Evolutionary conservation across 2,329 filamentous ascomycete genomes (phyloP), one percentile per base, ranked within the genome.

Genomic region (Cadophora sp.): DNA sequence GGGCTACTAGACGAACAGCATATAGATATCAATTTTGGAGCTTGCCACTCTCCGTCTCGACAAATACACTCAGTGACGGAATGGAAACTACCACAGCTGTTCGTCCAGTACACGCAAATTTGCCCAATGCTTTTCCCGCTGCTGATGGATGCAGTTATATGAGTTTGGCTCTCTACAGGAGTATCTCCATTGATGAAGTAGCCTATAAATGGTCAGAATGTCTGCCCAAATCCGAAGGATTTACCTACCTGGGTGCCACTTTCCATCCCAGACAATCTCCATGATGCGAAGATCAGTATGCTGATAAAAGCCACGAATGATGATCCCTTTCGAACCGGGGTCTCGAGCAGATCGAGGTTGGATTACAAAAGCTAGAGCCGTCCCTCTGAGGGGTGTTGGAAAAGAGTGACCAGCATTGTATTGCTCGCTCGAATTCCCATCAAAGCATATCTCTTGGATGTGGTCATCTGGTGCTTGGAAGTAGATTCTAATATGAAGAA

Each of bases 191-290:
- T 50, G 19, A 50, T 50, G 46, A 50, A 50, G n/a, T 24, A 22
- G 46, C 46, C 46, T 50, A n/a, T n/a, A n/a, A 16, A 3, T n/a
- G 43, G 43, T n/a, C 24, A 8, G 11, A 11, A 34, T 34, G 5
- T 34, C 5, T 34, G 5, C 11, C 31, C 31, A 11, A 6, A 34
- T 5, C 31, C 11, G 31, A 34, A 6, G 11, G 31, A 5, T 34
- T 34, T 11, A 11, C 46, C 24, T 11, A 50, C 46, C 46, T 50
- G 46, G 46, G 24, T 50, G 46, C 46, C 46, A 50, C 22, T 50
- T 50, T 24, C 46, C 46, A 50, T 50, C 46, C 46, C 46, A 50
- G n/a, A 50, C 46, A 11, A 50, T 50, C 46, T 50, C 46, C 46
- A 50, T 50, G 46, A 50, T 50, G 19, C 46, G 46, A 24, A 50